Base-by-base conservation (phyloP, 2,329 filamentous ascomycete genomes). In the Parafenestella ontariensis region DNA sequence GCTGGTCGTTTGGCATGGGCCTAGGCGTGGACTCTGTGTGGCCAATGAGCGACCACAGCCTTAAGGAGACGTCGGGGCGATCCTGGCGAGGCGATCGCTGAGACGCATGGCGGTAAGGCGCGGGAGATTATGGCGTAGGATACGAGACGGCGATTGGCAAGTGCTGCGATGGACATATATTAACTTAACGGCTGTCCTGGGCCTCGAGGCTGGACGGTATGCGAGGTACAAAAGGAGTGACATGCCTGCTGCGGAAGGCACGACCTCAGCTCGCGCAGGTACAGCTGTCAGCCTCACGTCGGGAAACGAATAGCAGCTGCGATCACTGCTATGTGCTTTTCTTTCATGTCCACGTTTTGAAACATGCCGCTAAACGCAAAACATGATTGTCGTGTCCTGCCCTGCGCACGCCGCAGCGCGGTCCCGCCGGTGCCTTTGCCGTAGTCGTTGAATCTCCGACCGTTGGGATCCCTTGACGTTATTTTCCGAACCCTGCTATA, bases 91-190 rank as follows among this genome's bases (percentile, higher is more conserved):
- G 48, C 46, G 46, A 51, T 46, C 51, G 55, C 21, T 49, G 53
- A 62, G 58, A 54, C 54, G 54, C 50, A 58, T 46, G 61, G 59
- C 53, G 54, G 56, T 37, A 54, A 48, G 54, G 37, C 48, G 61
- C 56, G 51, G 55, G 61, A 64, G 45, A 62, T 64, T 62, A 50
- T 31, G 37, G 37, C 18, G 20, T 26, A 43, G 52, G 21, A 24
- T 33, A 31, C 46, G 49, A 53, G 49, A 49, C 49, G 41, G 29
- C 36, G 41, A 44, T 54, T 46, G 56, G 41, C n/a, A 48, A 31
- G 37, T 37, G 40, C 29, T 47, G 37, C 28, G 26, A 21, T 43
- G 13, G 36, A 34, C n/a, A 15, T 18, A 43, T 17, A 43, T 43
- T 18, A 43, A 10, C 29, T 43, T 23, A 40, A 40, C 10, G n/a